Percentiles rank a stretch among this genome's conserved stretches.
Evolutionary conservation across 331 rosid genomes (phyloP).

Genomic region (Acacia concinna): DNA sequence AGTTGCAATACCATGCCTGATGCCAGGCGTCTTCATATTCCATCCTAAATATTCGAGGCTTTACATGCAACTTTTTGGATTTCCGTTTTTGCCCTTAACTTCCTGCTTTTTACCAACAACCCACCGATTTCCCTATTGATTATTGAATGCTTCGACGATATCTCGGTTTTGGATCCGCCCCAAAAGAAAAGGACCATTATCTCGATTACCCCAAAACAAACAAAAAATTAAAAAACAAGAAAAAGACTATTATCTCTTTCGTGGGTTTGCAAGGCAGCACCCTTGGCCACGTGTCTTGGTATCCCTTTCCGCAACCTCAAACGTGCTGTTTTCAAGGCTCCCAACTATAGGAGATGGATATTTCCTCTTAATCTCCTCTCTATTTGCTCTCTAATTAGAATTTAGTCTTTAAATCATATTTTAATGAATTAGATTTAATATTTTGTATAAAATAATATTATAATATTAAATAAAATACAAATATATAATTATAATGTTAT

Average conservation of each 20-base stretch:
- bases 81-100: slow-evolving; percentile 51
- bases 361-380: no score
- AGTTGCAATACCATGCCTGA: slow-evolving; percentile 31
- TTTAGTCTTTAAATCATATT: no score
- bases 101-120: background rate
- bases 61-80: slow-evolving; percentile 64
- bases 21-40: slow-evolving; percentile 59
- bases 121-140: slow-evolving; percentile 8
- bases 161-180: background rate
- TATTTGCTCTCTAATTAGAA: no score
- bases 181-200: background rate
- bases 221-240: no score
- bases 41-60: slow-evolving; percentile 41
- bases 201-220: no score
- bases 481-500: no score
- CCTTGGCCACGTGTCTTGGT: slow-evolving; percentile 26
- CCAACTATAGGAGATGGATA: no score
- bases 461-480: no score
- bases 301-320: background rate
- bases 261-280: background rate
- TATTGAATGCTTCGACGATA: background rate
- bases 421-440: no score
- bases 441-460: no score
- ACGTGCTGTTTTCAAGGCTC: slow-evolving; percentile 27
- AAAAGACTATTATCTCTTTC: background rate